phyloP scores from a whole-genome alignment of 495 filamentous ascomycete genomes.

The Neurospora sp. region DNA sequence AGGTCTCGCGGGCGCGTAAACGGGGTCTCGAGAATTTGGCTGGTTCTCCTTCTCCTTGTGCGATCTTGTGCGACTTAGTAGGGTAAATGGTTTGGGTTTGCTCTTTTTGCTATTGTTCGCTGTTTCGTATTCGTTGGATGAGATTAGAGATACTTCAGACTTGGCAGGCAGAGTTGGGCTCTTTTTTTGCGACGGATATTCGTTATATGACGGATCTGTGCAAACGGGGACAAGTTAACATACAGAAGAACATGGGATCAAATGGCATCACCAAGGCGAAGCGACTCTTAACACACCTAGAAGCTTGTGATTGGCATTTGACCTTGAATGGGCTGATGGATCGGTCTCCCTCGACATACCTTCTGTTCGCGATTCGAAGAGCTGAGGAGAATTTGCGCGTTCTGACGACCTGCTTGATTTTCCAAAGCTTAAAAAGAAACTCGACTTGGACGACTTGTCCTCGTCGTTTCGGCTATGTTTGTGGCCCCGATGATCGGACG shows the following conservation, averaged over 20 bases:
- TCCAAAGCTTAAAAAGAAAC: slow-evolving; percentile 38
- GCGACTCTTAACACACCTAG: slow-evolving; percentile 30
- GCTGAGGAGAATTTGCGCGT: slow-evolving; percentile 26
- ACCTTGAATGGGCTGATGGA: slow-evolving; percentile 21
- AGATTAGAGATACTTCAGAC: slow-evolving; percentile 35
- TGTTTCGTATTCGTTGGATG: slow-evolving; percentile 30
- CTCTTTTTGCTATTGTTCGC: slow-evolving; percentile 26
- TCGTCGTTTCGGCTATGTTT: slow-evolving; percentile 21
- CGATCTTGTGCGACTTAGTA: slow-evolving; percentile 60
- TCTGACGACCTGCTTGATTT: slow-evolving; percentile 30
- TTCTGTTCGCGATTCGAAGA: slow-evolving; percentile 28
- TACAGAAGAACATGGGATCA: slow-evolving; percentile 5
- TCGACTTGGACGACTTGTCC: slow-evolving; percentile 25
- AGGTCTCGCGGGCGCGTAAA: slow-evolving; percentile 19
- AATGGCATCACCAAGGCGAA: background rate
- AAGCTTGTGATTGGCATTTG: slow-evolving; percentile 18
- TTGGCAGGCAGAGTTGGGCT: slow-evolving; percentile 26
- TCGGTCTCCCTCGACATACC: slow-evolving; percentile 35
- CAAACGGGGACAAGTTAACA: slow-evolving; percentile 8
- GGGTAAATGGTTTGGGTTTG: slow-evolving; percentile 47
- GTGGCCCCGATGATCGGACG: slow-evolving; percentile 14
- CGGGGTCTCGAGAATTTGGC: slow-evolving; percentile 29
- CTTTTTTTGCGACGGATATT: slow-evolving; percentile 25
- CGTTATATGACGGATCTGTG: slow-evolving; percentile 32
- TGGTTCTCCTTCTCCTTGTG: slow-evolving; percentile 46